These are phyloP conservation scores for Mycena polygramma DNA, from an alignment of 768 basidiomycete genomes.

Conservation along the genomic window DNA sequence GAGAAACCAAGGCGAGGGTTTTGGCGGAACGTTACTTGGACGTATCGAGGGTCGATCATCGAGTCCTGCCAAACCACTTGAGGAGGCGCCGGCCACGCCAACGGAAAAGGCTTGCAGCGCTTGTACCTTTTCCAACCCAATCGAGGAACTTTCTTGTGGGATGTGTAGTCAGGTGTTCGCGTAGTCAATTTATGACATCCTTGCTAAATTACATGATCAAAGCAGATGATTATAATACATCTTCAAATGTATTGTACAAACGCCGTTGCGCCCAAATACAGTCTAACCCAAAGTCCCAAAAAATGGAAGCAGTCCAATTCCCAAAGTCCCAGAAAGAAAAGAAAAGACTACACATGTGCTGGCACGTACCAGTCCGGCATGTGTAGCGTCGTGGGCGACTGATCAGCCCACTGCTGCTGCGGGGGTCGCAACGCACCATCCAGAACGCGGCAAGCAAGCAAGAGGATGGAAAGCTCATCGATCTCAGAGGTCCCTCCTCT, in stretches of 20 bases:
- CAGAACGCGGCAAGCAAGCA: conserved; percentile 37
- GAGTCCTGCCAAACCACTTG: conserved; percentile 28
- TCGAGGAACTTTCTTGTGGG: conserved; percentile 56
- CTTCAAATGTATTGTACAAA: conserved; percentile 35
- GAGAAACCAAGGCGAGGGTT: conserved; percentile 74
- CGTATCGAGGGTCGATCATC: conserved; percentile 30
- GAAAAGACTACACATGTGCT: conserved; percentile 55
- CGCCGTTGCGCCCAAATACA: conserved; percentile 39
- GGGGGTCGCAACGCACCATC: conserved; percentile 21
- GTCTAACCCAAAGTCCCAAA: conserved; percentile 44
- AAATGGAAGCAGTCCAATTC: conserved; percentile 29
- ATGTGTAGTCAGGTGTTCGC: conserved; percentile 53
- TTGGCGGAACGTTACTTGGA: conserved; percentile 79
- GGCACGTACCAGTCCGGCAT: conserved; percentile 41
- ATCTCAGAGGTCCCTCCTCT: conserved; percentile 52
- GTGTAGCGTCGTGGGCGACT: conserved; percentile 42
- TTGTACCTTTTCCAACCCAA: conserved; percentile 72
- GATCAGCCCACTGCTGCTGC: conserved; percentile 21
- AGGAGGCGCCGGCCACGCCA: conserved; percentile 30
- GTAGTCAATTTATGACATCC: conserved; percentile 14
- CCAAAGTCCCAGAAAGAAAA: conserved; percentile 42
- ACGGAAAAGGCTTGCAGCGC: conserved; percentile 59
- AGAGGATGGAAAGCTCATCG: conserved; percentile 40
- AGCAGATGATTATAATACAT: conserved; percentile 33
- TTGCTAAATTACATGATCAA: conserved; percentile 30